These are phyloP conservation scores for Tylopilus cervinicoccineus DNA, from an alignment of 768 basidiomycete genomes.

Conservation along the genomic window DNA sequence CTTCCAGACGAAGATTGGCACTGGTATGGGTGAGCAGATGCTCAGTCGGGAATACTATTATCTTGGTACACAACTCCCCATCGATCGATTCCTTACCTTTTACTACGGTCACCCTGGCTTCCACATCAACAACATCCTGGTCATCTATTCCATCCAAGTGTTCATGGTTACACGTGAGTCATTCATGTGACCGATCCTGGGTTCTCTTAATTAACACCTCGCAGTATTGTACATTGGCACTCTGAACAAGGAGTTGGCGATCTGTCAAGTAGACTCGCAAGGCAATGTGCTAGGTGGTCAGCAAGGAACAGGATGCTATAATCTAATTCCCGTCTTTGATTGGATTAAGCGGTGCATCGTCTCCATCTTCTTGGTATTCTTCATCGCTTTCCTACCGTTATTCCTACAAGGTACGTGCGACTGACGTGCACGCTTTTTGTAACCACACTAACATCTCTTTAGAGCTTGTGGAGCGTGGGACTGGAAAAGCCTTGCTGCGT, in stretches of 20 bases:
- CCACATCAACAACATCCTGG: constrained; percentile 99
- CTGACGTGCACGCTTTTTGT: background rate
- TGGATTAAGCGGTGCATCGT: constrained; percentile 97
- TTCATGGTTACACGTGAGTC: constrained; percentile 92
- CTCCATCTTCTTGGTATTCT: constrained; percentile 98
- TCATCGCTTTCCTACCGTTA: constrained; percentile 93
- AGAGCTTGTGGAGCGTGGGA: constrained; percentile 97
- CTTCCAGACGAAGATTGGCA: constrained; percentile 99
- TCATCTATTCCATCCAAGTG: constrained; percentile 95
- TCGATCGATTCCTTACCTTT: constrained; percentile 98
- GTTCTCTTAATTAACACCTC: constrained; percentile 9
- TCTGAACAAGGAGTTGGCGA: constrained; percentile 86
- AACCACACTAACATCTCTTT: constrained; percentile 6
- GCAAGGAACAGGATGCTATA: constrained; percentile 78
- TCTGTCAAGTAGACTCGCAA: constrained; percentile 81
- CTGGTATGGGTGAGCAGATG: constrained; percentile 99
- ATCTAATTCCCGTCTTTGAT: constrained; percentile 92
- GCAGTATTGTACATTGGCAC: constrained; percentile 92
- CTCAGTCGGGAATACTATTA: constrained; percentile 99
- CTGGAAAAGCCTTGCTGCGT: constrained; percentile 90
- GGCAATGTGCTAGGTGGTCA: constrained; percentile 81
- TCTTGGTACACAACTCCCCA: constrained; percentile 93
- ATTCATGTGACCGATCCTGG: background rate
- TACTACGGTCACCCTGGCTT: constrained; percentile 99
- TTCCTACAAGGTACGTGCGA: constrained; percentile 81